Percentiles rank a stretch among this genome's conserved stretches.
phyloP scores from a whole-genome alignment of 768 basidiomycete genomes.

The Solioccasus polychromus region DNA sequence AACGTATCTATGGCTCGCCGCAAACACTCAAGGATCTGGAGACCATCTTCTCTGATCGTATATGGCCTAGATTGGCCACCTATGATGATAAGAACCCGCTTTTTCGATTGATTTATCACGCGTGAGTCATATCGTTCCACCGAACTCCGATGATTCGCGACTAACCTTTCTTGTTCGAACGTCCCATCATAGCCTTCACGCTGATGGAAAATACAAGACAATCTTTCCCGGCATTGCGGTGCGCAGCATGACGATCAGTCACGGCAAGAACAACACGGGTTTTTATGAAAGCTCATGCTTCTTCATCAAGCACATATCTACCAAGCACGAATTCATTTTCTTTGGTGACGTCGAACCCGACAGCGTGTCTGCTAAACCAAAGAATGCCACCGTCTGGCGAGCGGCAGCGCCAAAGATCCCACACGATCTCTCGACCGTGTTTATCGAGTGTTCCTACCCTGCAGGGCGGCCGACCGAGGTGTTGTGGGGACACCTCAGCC shows the following conservation, averaged over 20 bases:
- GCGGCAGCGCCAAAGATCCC: constrained; percentile 77
- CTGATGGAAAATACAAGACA: constrained; percentile 50
- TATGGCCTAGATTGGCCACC: constrained; percentile 85
- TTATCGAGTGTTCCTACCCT: constrained; percentile 94
- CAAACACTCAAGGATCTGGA: constrained; percentile 68
- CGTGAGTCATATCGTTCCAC: constrained; percentile 43
- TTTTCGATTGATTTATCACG: constrained; percentile 58
- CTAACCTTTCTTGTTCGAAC: too few relatives aligned
- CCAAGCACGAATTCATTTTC: constrained; percentile 75
- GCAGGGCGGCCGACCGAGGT: constrained; percentile 61
- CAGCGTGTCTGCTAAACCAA: constrained; percentile 56
- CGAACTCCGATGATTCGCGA: constrained; percentile 2
- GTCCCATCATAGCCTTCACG: constrained; percentile 47
- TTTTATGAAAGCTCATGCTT: constrained; percentile 80
- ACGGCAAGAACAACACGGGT: constrained; percentile 57
- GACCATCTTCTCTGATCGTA: constrained; percentile 67
- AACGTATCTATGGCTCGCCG: constrained; percentile 59
- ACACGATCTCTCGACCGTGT: constrained; percentile 67
- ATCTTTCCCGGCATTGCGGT: constrained; percentile 59
- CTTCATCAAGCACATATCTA: constrained; percentile 70
- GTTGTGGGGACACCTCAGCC: constrained; percentile 86
- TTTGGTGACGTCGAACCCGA: constrained; percentile 95
- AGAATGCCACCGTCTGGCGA: constrained; percentile 74
- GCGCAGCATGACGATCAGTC: constrained; percentile 65
- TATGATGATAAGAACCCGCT: constrained; percentile 63